These are phyloP conservation scores for Cladosporium sp. DNA, from an alignment of 2,329 filamentous ascomycete species.

Conservation along the genomic window DNA sequence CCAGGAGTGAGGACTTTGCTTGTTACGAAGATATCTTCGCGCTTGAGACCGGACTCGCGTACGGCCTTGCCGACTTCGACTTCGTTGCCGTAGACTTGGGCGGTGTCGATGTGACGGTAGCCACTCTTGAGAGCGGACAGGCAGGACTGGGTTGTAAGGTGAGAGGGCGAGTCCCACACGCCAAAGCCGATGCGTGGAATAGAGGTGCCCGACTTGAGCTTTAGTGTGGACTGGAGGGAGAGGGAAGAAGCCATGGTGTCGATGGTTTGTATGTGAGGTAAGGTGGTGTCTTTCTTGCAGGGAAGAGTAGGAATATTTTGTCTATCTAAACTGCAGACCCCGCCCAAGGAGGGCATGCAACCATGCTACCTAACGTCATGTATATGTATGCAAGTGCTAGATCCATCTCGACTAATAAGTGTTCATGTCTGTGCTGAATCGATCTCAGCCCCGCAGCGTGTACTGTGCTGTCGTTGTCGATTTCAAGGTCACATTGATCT, in stretches of 20 bases:
- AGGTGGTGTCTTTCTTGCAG: background rate
- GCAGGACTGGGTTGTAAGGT: conserved; percentile 53
- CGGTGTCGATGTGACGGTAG: conserved; percentile 68
- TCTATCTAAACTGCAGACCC: background rate
- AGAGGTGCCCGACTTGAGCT: conserved; percentile 53
- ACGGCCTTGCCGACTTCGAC: conserved; percentile 66
- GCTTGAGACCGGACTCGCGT: conserved; percentile 56
- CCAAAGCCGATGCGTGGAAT: conserved; percentile 73
- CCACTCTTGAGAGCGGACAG: conserved; percentile 59
- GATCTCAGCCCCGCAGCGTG: background rate
- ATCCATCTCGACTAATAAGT: conserved; percentile 9
- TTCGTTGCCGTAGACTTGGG: conserved; percentile 72
- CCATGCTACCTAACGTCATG: conserved; percentile 21
- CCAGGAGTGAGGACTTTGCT: conserved; percentile 66
- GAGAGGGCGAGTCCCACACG: conserved; percentile 59
- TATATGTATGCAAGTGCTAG: conserved; percentile 4
- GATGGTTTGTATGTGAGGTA: conserved; percentile 15
- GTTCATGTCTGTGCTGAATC: conserved; percentile 9
- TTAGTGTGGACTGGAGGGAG: conserved; percentile 51
- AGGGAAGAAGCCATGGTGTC: conserved; percentile 38
- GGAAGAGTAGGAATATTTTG: background rate
- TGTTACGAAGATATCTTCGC: conserved; percentile 67
- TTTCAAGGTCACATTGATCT: background rate
- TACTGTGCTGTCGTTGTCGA: background rate
- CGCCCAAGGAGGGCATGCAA: background rate